Percentiles rank a stretch among this genome's conserved stretches.
These are phyloP conservation scores for Heimioporus sp. DNA, from an alignment of 768 basidiomycete species.

Conservation along the genomic window DNA sequence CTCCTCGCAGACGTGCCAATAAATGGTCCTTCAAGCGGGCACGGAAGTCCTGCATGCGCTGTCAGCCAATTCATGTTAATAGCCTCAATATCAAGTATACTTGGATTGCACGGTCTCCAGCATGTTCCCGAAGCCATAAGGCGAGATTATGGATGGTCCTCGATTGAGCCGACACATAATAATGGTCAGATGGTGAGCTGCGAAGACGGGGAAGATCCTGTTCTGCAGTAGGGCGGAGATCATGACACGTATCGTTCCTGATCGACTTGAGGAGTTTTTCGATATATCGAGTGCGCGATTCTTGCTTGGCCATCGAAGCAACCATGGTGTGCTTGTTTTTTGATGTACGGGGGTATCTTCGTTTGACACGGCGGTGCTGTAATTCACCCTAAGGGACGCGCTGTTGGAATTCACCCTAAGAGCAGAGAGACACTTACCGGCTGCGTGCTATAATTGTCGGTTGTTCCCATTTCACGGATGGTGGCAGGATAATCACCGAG, in stretches of 20 bases:
- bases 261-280: constrained; percentile 15
- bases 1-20: constrained; percentile 4
- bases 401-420: too few species aligned
- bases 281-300: constrained; percentile 18
- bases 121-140: neutral
- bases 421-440: neutral
- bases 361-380: constrained; percentile 36
- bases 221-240: too few species aligned
- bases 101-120: constrained; percentile 26
- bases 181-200: constrained; percentile 10
- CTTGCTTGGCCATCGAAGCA: constrained; percentile 29
- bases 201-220: too few species aligned
- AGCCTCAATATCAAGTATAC: constrained; percentile 7
- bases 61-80: too few species aligned
- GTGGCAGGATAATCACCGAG: neutral
- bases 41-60: constrained; percentile 26
- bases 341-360: constrained; percentile 33
- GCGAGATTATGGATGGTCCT: constrained; percentile 10
- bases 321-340: constrained; percentile 24
- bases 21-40: constrained; percentile 20
- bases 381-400: constrained; percentile 41
- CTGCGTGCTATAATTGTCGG: constrained; percentile 1
- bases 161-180: constrained; percentile 20
- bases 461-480: neutral
- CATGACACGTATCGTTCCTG: neutral